A percentile compares a stretch with the other conserved stretches of the same genome.
Conservation (phyloP, 805 yeast genomes). For the Saccharomycopsis sp. region DNA sequence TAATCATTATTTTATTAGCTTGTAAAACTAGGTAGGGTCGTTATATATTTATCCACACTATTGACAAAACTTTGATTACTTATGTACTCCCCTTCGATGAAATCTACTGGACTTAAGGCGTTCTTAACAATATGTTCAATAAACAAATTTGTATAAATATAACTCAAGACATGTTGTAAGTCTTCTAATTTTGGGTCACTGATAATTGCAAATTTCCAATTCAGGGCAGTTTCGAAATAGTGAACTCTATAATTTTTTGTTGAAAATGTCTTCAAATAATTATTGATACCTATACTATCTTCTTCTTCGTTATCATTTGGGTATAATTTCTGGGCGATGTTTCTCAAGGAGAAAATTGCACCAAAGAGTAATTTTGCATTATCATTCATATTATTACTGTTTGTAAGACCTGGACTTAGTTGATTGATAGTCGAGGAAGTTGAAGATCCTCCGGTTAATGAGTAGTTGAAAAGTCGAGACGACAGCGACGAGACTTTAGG, state of each 20-base stretch:
- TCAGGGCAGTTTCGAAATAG: constrained; percentile 71
- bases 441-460: background rate
- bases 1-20: constrained; percentile 2
- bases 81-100: constrained; percentile 43
- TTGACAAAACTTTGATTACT: constrained; percentile 48
- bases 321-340: constrained; percentile 53
- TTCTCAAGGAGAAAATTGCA: constrained; percentile 69
- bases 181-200: constrained; percentile 58
- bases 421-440: constrained; percentile 11
- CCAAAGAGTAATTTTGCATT: constrained; percentile 82
- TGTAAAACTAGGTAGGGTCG: constrained; percentile 16
- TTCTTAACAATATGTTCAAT: constrained; percentile 58
- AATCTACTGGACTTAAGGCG: constrained; percentile 53
- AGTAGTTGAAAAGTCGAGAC: constrained; percentile 16
- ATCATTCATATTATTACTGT: constrained; percentile 56
- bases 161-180: constrained; percentile 46
- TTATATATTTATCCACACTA: constrained; percentile 44
- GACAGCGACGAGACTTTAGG: constrained; percentile 28
- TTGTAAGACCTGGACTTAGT: constrained; percentile 33
- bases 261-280: constrained; percentile 45
- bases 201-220: constrained; percentile 65
- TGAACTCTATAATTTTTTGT: constrained; percentile 78
- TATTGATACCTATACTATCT: constrained; percentile 22
- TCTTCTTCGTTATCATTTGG: background rate
- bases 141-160: constrained; percentile 53